These are phyloP conservation scores for Danielozyma ontarioensis DNA, from an alignment of 805 yeast species.

Conservation along the genomic window DNA sequence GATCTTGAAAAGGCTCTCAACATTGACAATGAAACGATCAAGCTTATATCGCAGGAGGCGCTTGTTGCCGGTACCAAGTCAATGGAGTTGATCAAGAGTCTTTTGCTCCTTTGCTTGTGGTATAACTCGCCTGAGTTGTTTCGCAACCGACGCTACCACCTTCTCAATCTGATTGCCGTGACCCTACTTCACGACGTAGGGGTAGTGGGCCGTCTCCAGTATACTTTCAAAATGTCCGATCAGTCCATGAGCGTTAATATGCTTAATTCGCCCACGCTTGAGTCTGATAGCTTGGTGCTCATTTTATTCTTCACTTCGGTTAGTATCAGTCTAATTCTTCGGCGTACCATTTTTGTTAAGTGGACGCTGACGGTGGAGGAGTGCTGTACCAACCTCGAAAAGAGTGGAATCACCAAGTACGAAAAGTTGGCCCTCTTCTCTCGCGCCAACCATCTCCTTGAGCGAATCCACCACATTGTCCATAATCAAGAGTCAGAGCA, in stretches of 20 bases:
- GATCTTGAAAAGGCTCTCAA: constrained; percentile 39
- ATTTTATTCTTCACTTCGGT: constrained; percentile 59
- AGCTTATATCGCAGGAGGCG: constrained; percentile 51
- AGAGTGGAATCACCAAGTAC: constrained; percentile 24
- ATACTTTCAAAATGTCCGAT: constrained; percentile 11
- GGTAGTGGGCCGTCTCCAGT: constrained; percentile 46
- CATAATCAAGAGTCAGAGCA: constrained; percentile 31
- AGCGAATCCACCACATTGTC: constrained; percentile 50
- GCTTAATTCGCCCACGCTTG: constrained; percentile 38
- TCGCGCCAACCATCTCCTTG: constrained; percentile 55
- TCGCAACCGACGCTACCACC: constrained; percentile 71
- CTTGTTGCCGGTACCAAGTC: constrained; percentile 68
- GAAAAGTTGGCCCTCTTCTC: constrained; percentile 52
- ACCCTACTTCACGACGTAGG: constrained; percentile 75
- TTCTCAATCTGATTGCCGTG: constrained; percentile 60
- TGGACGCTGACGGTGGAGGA: constrained; percentile 66
- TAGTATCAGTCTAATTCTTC: constrained; percentile 57
- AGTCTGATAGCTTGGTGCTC: constrained; percentile 49
- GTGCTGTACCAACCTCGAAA: constrained; percentile 48
- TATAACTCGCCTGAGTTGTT: constrained; percentile 80
- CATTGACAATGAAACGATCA: constrained; percentile 50
- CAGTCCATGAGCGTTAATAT: not conserved
- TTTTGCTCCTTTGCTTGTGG: constrained; percentile 66
- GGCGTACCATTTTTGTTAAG: constrained; percentile 56
- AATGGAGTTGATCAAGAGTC: constrained; percentile 58